Percentiles rank a stretch among this genome's conserved stretches.
Evolutionary conservation across 1,284 basidiomycete species (phyloP).

Genomic region (Tilletia indica): DNA sequence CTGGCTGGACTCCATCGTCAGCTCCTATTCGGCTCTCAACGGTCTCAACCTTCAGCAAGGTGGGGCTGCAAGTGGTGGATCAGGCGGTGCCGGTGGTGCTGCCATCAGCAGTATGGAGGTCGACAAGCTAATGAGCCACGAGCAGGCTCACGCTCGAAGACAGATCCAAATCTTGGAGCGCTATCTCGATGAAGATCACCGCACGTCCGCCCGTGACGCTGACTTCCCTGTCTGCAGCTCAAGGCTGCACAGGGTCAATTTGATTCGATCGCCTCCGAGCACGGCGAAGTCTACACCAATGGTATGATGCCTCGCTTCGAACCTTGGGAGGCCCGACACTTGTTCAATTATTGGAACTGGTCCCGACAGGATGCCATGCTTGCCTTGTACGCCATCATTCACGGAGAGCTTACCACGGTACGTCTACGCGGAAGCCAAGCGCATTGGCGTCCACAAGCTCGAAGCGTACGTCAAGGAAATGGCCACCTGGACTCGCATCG

Average conservation of each 20-base stretch:
- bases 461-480: slow-evolving; percentile 98
- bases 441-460: slow-evolving; percentile 91
- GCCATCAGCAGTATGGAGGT: too few species aligned
- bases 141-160: too few species aligned
- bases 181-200: too few species aligned
- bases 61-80: too few species aligned
- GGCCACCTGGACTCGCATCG: slow-evolving; percentile 79
- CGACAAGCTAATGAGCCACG: too few species aligned
- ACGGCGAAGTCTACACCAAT: slow-evolving; percentile 87
- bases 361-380: slow-evolving; percentile 88
- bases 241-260: slow-evolving; percentile 77
- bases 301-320: slow-evolving; percentile 93
- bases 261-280: slow-evolving; percentile 82
- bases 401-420: neutral
- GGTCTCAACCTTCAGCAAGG: too few species aligned
- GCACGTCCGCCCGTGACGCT: too few species aligned
- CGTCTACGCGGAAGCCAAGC: slow-evolving; percentile 87
- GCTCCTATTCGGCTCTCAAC: too few species aligned
- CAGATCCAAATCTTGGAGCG: too few species aligned
- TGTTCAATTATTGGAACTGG: slow-evolving; percentile 99
- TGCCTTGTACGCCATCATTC: slow-evolving; percentile 94
- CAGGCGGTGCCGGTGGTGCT: too few species aligned
- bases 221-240: too few species aligned
- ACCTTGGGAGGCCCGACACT: slow-evolving; percentile 89
- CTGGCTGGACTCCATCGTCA: too few species aligned